Percentiles rank a stretch among this genome's conserved stretches.
phyloP scores from a whole-genome alignment of 2,329 filamentous ascomycete species.

The Chrysosporium keratinophilum region DNA sequence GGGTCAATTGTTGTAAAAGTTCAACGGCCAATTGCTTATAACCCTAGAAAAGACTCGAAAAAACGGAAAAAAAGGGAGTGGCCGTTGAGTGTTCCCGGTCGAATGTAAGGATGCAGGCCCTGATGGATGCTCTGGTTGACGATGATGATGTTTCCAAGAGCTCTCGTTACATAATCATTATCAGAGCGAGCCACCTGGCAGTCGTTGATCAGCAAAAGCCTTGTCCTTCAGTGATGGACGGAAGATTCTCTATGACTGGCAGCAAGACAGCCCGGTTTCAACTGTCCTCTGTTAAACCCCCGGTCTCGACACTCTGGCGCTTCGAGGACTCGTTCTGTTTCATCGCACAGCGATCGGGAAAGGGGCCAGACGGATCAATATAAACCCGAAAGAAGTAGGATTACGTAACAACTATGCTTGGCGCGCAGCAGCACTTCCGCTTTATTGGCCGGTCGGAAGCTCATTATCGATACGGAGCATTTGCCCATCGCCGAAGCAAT shows the following conservation, averaged over 20 bases:
- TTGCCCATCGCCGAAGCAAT: background rate
- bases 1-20: background rate
- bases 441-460: background rate
- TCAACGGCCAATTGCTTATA: background rate
- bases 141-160: background rate
- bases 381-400: too few species aligned
- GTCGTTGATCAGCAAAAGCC: background rate
- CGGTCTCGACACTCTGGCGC: too few species aligned
- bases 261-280: too few species aligned
- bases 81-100: background rate
- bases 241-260: too few species aligned
- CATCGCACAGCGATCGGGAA: too few species aligned
- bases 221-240: background rate
- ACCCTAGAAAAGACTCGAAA: background rate
- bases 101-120: background rate
- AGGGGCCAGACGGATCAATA: too few species aligned
- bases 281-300: too few species aligned
- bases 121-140: background rate
- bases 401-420: background rate
- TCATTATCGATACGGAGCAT: constrained; percentile 1
- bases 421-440: background rate
- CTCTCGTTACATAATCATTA: background rate
- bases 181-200: background rate
- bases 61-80: background rate
- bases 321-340: too few species aligned